Percentiles rank a stretch among this genome's conserved stretches.
phyloP scores from a whole-genome alignment of 2,329 filamentous ascomycete species.

The Biscogniauxia sp. region DNA sequence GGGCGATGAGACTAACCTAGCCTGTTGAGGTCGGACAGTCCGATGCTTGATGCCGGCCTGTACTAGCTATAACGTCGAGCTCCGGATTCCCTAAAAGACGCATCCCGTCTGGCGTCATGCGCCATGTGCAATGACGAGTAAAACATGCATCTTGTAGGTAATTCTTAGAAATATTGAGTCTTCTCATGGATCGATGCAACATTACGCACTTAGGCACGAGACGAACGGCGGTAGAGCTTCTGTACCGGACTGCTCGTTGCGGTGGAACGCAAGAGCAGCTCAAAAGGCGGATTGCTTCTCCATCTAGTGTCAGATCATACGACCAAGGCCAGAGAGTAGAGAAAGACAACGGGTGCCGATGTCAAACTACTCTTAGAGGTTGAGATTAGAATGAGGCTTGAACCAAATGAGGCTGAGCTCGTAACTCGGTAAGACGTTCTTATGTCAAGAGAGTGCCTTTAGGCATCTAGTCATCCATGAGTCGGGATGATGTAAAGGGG shows the following conservation, averaged over 20 bases:
- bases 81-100: background rate
- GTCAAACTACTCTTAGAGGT: background rate
- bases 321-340: background rate
- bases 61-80: background rate
- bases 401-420: background rate
- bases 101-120: background rate
- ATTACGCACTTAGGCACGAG: background rate
- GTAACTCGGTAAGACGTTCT: background rate
- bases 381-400: background rate
- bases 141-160: background rate
- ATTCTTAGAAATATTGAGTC: background rate
- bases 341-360: background rate
- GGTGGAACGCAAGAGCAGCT: background rate
- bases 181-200: background rate
- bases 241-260: background rate
- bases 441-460: background rate
- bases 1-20: background rate
- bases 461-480: background rate
- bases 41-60: background rate
- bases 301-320: background rate
- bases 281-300: background rate
- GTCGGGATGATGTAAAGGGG: background rate
- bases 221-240: background rate
- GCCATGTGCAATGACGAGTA: background rate
- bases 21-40: too few relatives aligned